These are phyloP conservation scores for Galerina sulciceps DNA, from an alignment of 768 basidiomycete genomes.

Conservation along the genomic window DNA sequence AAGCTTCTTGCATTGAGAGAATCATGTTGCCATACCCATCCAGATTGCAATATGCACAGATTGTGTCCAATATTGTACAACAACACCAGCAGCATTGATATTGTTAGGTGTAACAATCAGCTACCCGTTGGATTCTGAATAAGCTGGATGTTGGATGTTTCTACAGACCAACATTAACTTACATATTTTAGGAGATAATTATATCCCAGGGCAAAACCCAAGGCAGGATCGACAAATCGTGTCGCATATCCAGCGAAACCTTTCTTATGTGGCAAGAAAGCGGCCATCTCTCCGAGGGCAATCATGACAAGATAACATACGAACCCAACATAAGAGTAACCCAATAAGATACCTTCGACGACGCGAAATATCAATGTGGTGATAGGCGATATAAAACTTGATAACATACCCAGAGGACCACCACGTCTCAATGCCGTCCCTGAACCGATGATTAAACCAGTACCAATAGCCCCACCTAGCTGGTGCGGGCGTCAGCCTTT, in stretches of 20 bases:
- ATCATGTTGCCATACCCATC: constrained; percentile 52
- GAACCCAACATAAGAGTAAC: constrained; percentile 55
- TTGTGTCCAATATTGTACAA: constrained; percentile 51
- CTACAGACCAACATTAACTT: constrained; percentile 15
- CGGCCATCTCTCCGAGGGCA: constrained; percentile 54
- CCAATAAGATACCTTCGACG: constrained; percentile 33
- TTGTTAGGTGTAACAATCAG: constrained; percentile 70
- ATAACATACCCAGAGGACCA: constrained; percentile 50
- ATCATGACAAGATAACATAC: constrained; percentile 66
- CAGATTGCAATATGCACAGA: constrained; percentile 52
- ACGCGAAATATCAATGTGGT: background rate
- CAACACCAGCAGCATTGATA: constrained; percentile 63
- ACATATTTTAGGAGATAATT: constrained; percentile 66
- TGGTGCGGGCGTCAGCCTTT: constrained; percentile 8
- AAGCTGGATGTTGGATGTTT: background rate
- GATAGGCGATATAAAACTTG: background rate
- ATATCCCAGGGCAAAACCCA: constrained; percentile 70
- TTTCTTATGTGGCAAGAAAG: constrained; percentile 62
- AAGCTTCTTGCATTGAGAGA: background rate
- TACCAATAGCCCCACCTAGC: constrained; percentile 57
- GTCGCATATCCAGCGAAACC: constrained; percentile 65
- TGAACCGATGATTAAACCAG: constrained; percentile 60
- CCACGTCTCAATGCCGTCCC: constrained; percentile 61
- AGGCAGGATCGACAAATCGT: constrained; percentile 68
- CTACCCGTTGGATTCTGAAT: constrained; percentile 25